Evolutionary conservation across 371 early-diverging fungal species (phyloP).

Genomic region (Mortierella sp.): DNA sequence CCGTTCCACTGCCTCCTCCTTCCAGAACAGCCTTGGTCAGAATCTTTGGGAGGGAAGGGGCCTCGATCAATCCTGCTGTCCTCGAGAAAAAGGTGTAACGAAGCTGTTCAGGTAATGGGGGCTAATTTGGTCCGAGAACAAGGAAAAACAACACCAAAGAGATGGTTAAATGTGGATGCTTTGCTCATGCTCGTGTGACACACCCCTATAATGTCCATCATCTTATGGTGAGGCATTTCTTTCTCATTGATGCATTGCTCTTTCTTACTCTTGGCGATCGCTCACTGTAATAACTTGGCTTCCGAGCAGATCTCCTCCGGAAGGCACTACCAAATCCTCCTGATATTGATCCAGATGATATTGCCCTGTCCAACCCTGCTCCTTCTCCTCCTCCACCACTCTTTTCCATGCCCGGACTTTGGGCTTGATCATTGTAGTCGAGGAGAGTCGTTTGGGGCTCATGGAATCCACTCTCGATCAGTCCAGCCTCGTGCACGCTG

Average conservation of each 20-base stretch:
- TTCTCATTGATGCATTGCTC: not conserved
- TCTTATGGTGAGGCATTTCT: not conserved
- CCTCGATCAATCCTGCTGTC: constrained; percentile 41
- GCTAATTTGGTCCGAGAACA: constrained; percentile 13
- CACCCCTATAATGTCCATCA: not conserved
- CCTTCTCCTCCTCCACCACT: not conserved
- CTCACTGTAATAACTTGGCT: constrained; percentile 45
- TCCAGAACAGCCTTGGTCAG: constrained; percentile 22
- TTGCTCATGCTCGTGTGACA: not conserved
- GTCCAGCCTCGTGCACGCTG: constrained; percentile 13
- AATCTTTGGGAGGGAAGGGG: constrained; percentile 29
- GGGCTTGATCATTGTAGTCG: not conserved
- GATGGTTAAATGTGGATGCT: not conserved
- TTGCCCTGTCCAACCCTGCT: constrained; percentile 14
- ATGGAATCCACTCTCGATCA: constrained; percentile 10
- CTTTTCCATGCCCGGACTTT: not conserved
- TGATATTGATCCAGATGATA: constrained; percentile 33
- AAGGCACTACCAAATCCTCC: constrained; percentile 13
- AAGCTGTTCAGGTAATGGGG: constrained; percentile 31
- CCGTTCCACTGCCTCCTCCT: not conserved
- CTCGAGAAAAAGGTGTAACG: constrained; percentile 46
- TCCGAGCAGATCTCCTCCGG: constrained; percentile 35
- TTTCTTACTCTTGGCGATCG: constrained; percentile 39
- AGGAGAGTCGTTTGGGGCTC: not conserved
- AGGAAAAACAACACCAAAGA: not conserved